phyloP scores from a whole-genome alignment of 2,329 filamentous ascomycete genomes.

The Fusarium equiseti region DNA sequence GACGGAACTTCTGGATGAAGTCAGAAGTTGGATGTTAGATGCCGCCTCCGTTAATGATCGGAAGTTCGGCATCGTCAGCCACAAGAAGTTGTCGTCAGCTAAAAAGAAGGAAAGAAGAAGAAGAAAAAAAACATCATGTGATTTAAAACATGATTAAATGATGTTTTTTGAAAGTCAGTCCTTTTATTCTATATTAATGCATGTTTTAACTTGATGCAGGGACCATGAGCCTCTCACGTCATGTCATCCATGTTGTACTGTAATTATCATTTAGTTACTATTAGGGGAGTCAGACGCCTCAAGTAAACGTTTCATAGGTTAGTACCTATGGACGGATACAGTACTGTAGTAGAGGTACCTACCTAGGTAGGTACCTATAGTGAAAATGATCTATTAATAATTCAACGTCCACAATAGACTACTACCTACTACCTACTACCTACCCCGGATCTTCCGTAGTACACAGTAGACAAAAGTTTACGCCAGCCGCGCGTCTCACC shows the following conservation, averaged over 20 bases:
- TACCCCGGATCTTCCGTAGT: slow-evolving; percentile 5
- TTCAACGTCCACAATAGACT: background rate
- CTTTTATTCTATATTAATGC: background rate
- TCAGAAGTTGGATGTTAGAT: background rate
- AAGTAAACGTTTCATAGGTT: slow-evolving; percentile 8
- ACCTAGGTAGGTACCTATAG: background rate
- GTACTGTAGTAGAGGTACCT: background rate
- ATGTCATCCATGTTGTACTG: background rate
- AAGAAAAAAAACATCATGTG: background rate
- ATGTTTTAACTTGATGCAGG: slow-evolving; percentile 11
- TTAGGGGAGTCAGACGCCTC: background rate
- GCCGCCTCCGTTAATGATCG: slow-evolving; percentile 8
- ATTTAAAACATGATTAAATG: background rate
- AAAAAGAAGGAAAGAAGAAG: background rate
- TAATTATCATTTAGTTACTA: background rate
- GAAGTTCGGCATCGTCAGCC: slow-evolving; percentile 32
- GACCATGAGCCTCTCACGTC: slow-evolving; percentile 9
- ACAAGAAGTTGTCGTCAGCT: slow-evolving; percentile 31
- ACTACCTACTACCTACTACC: background rate
- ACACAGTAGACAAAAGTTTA: background rate
- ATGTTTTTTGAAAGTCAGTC: background rate
- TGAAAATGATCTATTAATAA: slow-evolving; percentile 8
- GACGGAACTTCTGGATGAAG: too few relatives aligned
- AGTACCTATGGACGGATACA: background rate
- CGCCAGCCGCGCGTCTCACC: slow-evolving; percentile 21